phyloP scores from a whole-genome alignment of 768 basidiomycete species.

The Leccinum fibrillosum region DNA sequence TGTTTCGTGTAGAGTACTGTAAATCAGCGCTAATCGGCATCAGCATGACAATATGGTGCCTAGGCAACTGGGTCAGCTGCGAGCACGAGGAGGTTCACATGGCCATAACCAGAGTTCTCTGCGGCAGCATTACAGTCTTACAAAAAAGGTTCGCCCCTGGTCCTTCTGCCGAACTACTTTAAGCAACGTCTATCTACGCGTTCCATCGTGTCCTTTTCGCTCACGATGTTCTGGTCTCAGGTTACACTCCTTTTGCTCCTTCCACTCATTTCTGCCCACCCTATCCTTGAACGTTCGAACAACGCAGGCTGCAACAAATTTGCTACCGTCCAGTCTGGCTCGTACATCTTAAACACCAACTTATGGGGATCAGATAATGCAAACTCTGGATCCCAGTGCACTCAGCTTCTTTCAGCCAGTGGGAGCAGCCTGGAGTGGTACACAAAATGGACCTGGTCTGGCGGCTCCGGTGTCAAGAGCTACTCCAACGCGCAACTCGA shows the following conservation, averaged over 20 bases:
- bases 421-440: constrained; percentile 47
- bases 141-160: not conserved
- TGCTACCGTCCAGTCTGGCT: constrained; percentile 42
- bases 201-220: not conserved
- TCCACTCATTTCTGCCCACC: constrained; percentile 18
- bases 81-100: not conserved
- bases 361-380: constrained; percentile 42
- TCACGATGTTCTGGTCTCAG: constrained; percentile 11
- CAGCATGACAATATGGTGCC: not conserved
- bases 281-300: not conserved
- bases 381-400: constrained; percentile 49
- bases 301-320: constrained; percentile 43
- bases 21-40: not conserved
- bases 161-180: constrained; percentile 6
- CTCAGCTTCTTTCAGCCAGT: constrained; percentile 40
- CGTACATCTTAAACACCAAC: constrained; percentile 50
- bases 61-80: not conserved
- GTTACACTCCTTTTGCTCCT: constrained; percentile 15
- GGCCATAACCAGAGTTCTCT: not conserved
- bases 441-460: constrained; percentile 52
- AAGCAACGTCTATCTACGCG: not conserved
- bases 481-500: constrained; percentile 57
- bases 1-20: constrained; percentile 4
- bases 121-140: not conserved
- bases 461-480: constrained; percentile 55